These are phyloP conservation scores for Phanerochaete carnosa DNA, from an alignment of 768 basidiomycete genomes.

Conservation along the genomic window DNA sequence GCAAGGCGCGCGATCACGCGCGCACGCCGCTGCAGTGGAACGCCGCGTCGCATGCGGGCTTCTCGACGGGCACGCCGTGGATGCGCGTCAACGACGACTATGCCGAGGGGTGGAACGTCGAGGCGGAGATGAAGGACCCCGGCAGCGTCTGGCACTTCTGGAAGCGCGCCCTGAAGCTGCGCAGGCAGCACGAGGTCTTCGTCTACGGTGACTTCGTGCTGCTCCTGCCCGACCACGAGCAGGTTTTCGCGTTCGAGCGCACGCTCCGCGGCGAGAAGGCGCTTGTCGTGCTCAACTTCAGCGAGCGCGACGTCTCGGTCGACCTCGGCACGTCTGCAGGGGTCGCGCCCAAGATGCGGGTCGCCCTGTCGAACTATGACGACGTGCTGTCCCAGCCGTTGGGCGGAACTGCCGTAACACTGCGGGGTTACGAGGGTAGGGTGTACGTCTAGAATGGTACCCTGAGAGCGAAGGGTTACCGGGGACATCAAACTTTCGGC, in stretches of 20 bases:
- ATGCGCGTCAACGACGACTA: slow-evolving; percentile 76
- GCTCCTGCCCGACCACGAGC: slow-evolving; percentile 41
- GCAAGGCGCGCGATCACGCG: slow-evolving; percentile 39
- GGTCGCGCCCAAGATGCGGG: background rate
- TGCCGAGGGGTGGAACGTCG: slow-evolving; percentile 50
- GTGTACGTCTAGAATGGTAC: background rate
- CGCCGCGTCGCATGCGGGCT: slow-evolving; percentile 50
- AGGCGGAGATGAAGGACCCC: slow-evolving; percentile 40
- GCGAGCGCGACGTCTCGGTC: slow-evolving; percentile 8
- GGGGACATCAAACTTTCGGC: too few relatives aligned
- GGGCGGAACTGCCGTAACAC: background rate
- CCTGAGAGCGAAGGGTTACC: background rate
- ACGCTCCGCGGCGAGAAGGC: slow-evolving; percentile 28
- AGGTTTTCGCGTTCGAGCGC: slow-evolving; percentile 55
- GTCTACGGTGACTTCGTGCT: slow-evolving; percentile 63
- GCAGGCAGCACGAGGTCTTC: slow-evolving; percentile 54
- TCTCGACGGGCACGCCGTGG: slow-evolving; percentile 66
- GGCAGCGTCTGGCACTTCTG: slow-evolving; percentile 60
- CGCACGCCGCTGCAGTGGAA: slow-evolving; percentile 40
- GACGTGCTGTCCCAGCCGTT: background rate
- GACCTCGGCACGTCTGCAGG: background rate
- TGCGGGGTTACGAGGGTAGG: background rate
- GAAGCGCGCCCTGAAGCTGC: slow-evolving; percentile 47
- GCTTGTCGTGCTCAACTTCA: slow-evolving; percentile 49
- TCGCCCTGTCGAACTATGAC: background rate